Evolutionary conservation across 768 basidiomycete genomes (phyloP).

Genomic region (Nidularia pulvinata): DNA sequence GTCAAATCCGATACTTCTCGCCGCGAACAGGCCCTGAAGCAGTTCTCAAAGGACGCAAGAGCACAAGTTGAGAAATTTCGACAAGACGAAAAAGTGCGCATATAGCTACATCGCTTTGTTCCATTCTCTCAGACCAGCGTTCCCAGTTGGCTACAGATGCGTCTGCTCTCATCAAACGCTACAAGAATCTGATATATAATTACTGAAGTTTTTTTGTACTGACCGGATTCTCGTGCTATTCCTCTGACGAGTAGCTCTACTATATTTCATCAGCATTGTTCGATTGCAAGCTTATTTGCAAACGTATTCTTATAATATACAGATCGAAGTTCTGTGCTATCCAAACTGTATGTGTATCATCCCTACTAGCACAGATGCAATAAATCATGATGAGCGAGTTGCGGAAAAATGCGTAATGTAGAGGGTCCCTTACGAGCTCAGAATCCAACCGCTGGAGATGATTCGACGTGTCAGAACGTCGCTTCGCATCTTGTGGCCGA

Average conservation of each 20-base stretch:
- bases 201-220: neutral
- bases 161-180: conserved; percentile 28
- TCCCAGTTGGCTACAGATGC: conserved; percentile 30
- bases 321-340: neutral
- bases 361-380: neutral
- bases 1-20: conserved; percentile 23
- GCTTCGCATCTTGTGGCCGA: conserved; percentile 41
- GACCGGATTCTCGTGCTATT: neutral
- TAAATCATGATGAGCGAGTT: neutral
- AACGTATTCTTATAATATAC: neutral
- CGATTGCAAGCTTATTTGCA: neutral
- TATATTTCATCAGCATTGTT: neutral
- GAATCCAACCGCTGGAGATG: conserved; percentile 30
- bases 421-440: conserved; percentile 43
- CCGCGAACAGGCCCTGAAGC: conserved; percentile 23
- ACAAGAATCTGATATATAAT: conserved; percentile 24
- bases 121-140: neutral
- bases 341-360: neutral
- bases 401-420: neutral
- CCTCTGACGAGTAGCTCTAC: too few relatives aligned
- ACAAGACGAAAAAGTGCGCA: conserved; percentile 29
- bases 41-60: conserved; percentile 29
- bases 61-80: conserved; percentile 28
- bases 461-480: conserved; percentile 16
- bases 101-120: neutral